phyloP scores from a whole-genome alignment of 2,329 filamentous ascomycete genomes.

The Harringtonia aguacate region DNA sequence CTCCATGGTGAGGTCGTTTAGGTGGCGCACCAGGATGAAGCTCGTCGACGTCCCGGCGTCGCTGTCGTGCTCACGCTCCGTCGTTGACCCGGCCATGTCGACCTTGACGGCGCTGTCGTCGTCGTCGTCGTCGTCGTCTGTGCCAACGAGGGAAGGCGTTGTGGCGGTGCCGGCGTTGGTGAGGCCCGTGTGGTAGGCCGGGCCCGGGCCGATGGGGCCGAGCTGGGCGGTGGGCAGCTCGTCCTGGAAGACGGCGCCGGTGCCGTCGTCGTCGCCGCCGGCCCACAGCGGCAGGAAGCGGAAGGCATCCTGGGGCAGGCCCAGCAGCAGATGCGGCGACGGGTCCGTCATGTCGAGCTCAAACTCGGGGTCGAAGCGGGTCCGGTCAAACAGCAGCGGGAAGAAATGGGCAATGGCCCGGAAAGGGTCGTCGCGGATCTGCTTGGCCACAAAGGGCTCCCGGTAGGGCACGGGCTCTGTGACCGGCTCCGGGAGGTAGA shows the following conservation, averaged over 20 bases:
- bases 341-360: slow-evolving; percentile 20
- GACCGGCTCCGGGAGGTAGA: too few species aligned
- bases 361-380: slow-evolving; percentile 12
- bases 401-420: not conserved
- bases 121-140: slow-evolving; percentile 14
- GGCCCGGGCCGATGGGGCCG: slow-evolving; percentile 35
- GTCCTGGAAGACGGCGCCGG: slow-evolving; percentile 36
- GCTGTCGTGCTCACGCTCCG: not conserved
- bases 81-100: not conserved
- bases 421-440: too few species aligned
- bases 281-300: slow-evolving; percentile 57
- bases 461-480: too few species aligned
- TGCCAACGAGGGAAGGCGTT: slow-evolving; percentile 3
- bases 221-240: slow-evolving; percentile 29
- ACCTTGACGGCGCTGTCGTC: slow-evolving; percentile 3
- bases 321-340: slow-evolving; percentile 37
- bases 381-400: not conserved
- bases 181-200: slow-evolving; percentile 32
- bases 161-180: slow-evolving; percentile 14
- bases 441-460: too few species aligned
- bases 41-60: not conserved
- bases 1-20: not conserved
- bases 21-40: slow-evolving; percentile 1
- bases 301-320: slow-evolving; percentile 43
- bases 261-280: slow-evolving; percentile 41